These are phyloP conservation scores for Solidago caesia DNA, from an alignment of 129 eudicot species.

Conservation along the genomic window DNA sequence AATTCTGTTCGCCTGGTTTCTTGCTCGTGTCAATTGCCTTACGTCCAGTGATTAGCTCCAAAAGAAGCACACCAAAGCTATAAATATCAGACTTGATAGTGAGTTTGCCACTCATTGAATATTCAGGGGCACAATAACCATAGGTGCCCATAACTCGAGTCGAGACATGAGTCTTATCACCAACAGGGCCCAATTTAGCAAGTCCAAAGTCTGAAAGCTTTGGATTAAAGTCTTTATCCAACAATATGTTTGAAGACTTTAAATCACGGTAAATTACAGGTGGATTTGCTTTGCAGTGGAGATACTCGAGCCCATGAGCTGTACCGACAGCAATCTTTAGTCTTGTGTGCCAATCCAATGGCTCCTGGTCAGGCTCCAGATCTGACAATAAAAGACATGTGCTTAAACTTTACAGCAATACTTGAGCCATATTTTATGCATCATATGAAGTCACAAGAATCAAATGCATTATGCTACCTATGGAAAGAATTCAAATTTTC, in stretches of 20 bases:
- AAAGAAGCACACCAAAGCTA: slow-evolving; percentile 81
- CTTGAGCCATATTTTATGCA: background rate
- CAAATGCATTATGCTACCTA: background rate
- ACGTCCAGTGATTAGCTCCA: slow-evolving; percentile 86
- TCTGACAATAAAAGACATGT: slow-evolving; percentile 32
- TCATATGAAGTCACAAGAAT: slow-evolving; percentile 31
- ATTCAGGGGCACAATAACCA: slow-evolving; percentile 93
- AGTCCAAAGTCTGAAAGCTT: slow-evolving; percentile 92
- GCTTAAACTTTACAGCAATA: background rate
- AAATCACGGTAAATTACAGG: slow-evolving; percentile 92
- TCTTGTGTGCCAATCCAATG: slow-evolving; percentile 72
- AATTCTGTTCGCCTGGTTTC: slow-evolving; percentile 63
- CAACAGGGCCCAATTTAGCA: slow-evolving; percentile 91
- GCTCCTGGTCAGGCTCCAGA: slow-evolving; percentile 47
- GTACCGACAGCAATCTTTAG: slow-evolving; percentile 81
- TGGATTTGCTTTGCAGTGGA: slow-evolving; percentile 81
- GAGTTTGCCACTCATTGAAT: slow-evolving; percentile 81
- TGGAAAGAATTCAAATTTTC: slow-evolving; percentile 9
- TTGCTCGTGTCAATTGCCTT: slow-evolving; percentile 59
- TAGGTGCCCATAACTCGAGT: slow-evolving; percentile 93
- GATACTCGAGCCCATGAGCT: slow-evolving; percentile 87
- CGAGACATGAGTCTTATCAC: slow-evolving; percentile 88
- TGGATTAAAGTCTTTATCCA: slow-evolving; percentile 68
- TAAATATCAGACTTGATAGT: slow-evolving; percentile 80
- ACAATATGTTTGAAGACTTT: slow-evolving; percentile 83